Base-by-base conservation (phyloP, 2,329 filamentous ascomycete species). In the Colletotrichum euphorbiae region DNA sequence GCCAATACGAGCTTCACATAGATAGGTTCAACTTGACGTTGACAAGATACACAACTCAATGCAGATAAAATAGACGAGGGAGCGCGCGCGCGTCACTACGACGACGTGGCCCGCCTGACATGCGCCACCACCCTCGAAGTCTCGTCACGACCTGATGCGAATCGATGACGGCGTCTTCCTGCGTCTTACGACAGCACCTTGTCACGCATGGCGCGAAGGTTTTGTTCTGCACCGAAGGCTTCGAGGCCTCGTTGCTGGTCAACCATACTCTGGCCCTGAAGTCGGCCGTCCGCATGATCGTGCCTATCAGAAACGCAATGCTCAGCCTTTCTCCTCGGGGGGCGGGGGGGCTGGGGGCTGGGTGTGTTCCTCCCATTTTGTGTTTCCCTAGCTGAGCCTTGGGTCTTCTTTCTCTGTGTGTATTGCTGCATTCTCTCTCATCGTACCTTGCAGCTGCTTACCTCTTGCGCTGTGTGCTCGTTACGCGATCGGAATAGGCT, bases 261-360 rank as follows among this genome's bases (percentile, higher is more conserved):
- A 36, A 17, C 13, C 3, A 6, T 36, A 28, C 46, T 19, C 54
- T 38, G 40, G 48, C 13, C 17, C 31, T 52, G 43, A 52, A 55
- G 51, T 43, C 67, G 67, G 67, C 38, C 19, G 31, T 62, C 57
- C 50, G 67, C 67, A 69, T 67, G 19, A 69, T 67, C 62, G 36
- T 67, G 51, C 62, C 51, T 67, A 56, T 62, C 50, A 51, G 42
- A 54, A 67, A 51, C 62, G 57, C 56, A 61, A n/a, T 42, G 45
- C 17, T 62, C 56, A 57, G 50, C 42, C 36, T 8, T 28, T 24
- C 48, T 11, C n/a, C n/a, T n/a, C n/a, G n/a, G n/a, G n/a, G n/a
- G n/a, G n/a, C n/a, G n/a, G n/a, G n/a, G n/a, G n/a, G n/a, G n/a
- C n/a, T n/a, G n/a, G n/a, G n/a, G n/a, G n/a, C n/a, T 38, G 46